These are phyloP conservation scores for Malus sieversii DNA, from an alignment of 306 rosid species.

Conservation along the genomic window DNA sequence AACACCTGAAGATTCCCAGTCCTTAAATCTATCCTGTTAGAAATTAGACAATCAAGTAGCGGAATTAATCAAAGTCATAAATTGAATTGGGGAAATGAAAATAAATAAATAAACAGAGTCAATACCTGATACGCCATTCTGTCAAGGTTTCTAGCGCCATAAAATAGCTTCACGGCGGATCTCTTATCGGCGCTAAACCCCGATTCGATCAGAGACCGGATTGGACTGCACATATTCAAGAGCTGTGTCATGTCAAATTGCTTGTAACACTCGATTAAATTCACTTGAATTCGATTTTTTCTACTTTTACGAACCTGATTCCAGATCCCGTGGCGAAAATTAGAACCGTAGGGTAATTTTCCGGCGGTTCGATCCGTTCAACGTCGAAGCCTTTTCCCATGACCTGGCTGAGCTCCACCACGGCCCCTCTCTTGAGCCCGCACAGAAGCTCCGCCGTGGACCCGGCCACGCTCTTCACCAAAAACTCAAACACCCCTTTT, in stretches of 20 bases:
- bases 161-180: constrained; percentile 76
- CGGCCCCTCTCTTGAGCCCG: constrained; percentile 73
- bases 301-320: constrained; percentile 48
- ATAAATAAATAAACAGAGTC: background rate
- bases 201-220: constrained; percentile 78
- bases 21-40: constrained; percentile 76
- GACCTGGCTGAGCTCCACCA: constrained; percentile 67
- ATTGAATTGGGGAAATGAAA: background rate
- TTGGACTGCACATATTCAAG: constrained; percentile 51
- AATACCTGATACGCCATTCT: constrained; percentile 97
- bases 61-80: constrained; percentile 5
- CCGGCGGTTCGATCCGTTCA: constrained; percentile 63
- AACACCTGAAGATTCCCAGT: constrained; percentile 91
- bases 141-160: constrained; percentile 81
- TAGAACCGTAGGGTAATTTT: constrained; percentile 47
- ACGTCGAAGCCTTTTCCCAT: constrained; percentile 81
- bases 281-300: background rate
- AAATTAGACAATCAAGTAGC: constrained; percentile 3
- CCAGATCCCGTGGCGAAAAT: constrained; percentile 91
- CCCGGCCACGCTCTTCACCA: constrained; percentile 77
- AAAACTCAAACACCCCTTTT: constrained; percentile 64
- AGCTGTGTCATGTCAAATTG: background rate
- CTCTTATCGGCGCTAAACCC: constrained; percentile 63
- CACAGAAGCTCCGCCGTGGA: constrained; percentile 84
- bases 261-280: background rate